phyloP scores from a whole-genome alignment of 1,284 basidiomycete genomes.

The Cutaneotrichosporon cutaneum region DNA sequence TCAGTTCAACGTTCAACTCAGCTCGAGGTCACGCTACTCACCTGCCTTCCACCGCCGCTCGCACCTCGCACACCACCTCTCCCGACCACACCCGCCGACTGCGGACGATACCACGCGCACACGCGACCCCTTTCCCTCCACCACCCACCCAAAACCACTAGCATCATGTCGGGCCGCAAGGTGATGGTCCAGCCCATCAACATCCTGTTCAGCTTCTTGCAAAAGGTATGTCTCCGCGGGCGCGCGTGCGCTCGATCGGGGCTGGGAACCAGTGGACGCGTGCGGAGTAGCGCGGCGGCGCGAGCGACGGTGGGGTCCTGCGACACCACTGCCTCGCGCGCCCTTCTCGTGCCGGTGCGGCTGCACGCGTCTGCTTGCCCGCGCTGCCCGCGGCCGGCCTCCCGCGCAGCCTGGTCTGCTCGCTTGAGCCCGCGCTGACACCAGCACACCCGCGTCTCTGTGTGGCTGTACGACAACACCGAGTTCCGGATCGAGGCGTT shows the following conservation, averaged over 20 bases:
- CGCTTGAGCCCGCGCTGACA: background rate
- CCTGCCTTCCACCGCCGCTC: too few species aligned
- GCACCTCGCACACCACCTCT: background rate
- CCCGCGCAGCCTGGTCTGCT: too few species aligned
- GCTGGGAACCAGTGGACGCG: background rate
- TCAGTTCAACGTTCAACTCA: too few species aligned
- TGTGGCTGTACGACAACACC: conserved; percentile 97
- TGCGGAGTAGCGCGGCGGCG: too few species aligned
- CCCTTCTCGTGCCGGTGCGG: too few species aligned
- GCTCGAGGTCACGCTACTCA: too few species aligned
- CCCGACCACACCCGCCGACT: too few species aligned
- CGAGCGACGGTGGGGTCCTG: too few species aligned
- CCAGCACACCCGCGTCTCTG: conserved; percentile 78
- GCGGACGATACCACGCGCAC: too few species aligned
- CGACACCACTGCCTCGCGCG: too few species aligned
- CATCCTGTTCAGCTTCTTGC: conserved; percentile 98
- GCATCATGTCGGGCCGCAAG: conserved; percentile 81
- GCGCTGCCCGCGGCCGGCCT: too few species aligned
- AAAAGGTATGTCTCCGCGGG: conserved; percentile 54
- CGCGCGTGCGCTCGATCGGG: too few species aligned
- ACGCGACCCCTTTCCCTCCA: background rate
- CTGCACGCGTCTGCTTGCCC: background rate
- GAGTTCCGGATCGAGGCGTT: conserved; percentile 96
- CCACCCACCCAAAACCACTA: background rate
- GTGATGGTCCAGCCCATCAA: conserved; percentile 96